Evolutionary conservation across 1,139 yeast genomes (phyloP).

Genomic region (Yamadazyma membranifaciens): DNA sequence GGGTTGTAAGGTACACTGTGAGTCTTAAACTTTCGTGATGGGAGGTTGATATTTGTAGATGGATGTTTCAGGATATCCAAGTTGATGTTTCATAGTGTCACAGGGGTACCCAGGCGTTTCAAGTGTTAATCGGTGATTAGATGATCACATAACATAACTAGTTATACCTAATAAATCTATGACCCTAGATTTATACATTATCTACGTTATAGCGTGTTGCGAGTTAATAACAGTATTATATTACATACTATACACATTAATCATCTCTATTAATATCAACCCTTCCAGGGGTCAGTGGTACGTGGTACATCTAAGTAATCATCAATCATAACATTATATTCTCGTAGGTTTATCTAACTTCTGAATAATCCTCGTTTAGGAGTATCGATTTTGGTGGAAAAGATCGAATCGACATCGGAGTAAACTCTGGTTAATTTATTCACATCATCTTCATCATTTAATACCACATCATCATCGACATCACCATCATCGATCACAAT

Average conservation of each 20-base stretch:
- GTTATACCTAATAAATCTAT: no score
- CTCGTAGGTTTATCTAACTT: background rate
- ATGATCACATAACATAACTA: no score
- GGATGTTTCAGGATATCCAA: no score
- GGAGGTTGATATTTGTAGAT: no score
- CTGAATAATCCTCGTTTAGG: slow-evolving; percentile 3
- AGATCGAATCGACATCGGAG: slow-evolving; percentile 18
- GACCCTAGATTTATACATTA: background rate
- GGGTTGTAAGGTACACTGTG: no score
- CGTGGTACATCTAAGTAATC: no score
- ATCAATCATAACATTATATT: background rate
- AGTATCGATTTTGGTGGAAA: slow-evolving; percentile 13
- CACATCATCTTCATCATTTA: slow-evolving; percentile 10
- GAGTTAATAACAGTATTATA: background rate
- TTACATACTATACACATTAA: slow-evolving; percentile 9
- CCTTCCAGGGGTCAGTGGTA: no score
- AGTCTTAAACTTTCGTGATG: no score
- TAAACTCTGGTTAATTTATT: slow-evolving; percentile 17
- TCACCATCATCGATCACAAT: background rate
- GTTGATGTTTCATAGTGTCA: background rate
- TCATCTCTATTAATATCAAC: background rate
- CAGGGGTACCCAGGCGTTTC: no score
- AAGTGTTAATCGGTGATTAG: no score
- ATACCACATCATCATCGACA: slow-evolving; percentile 7
- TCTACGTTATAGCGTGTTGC: no score